Percentiles rank a stretch among this genome's conserved stretches.
These are phyloP conservation scores for Neofusicoccum cordaticola DNA, from an alignment of 2,329 filamentous ascomycete genomes.

Conservation along the genomic window DNA sequence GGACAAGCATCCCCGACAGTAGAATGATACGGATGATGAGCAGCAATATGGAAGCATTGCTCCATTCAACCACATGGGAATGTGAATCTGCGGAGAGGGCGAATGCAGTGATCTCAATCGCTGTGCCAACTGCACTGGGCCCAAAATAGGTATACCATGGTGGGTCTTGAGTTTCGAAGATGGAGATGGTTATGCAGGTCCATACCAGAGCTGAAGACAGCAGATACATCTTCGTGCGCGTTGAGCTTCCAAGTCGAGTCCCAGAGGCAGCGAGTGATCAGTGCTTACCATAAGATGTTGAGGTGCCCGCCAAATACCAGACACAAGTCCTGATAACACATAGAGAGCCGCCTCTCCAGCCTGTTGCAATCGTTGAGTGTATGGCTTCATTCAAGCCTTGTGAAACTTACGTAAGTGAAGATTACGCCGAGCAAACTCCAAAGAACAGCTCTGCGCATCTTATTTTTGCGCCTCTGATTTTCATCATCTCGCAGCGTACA, in stretches of 20 bases:
- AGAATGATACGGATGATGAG: background rate
- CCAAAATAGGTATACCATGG: background rate
- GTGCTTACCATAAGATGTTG: background rate
- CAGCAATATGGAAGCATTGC: background rate
- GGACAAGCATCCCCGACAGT: background rate
- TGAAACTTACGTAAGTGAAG: too few relatives aligned
- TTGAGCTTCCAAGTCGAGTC: background rate
- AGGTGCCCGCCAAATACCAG: background rate
- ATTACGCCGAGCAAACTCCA: too few relatives aligned
- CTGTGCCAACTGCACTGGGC: background rate
- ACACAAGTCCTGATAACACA: background rate
- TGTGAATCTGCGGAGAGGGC: background rate
- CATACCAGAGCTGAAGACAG: background rate
- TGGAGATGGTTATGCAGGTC: background rate
- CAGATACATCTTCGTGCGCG: background rate
- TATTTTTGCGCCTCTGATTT: too few relatives aligned
- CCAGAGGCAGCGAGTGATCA: background rate
- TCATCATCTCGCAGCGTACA: too few relatives aligned
- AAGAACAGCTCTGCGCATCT: too few relatives aligned
- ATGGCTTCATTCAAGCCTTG: too few relatives aligned
- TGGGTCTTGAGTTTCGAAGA: background rate
- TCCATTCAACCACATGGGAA: too few relatives aligned
- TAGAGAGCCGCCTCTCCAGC: background rate
- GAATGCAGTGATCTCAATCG: background rate
- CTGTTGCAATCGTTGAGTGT: background rate